Evolutionary conservation across 1,139 yeast genomes (phyloP).

Genomic region (Yarrowia galli): DNA sequence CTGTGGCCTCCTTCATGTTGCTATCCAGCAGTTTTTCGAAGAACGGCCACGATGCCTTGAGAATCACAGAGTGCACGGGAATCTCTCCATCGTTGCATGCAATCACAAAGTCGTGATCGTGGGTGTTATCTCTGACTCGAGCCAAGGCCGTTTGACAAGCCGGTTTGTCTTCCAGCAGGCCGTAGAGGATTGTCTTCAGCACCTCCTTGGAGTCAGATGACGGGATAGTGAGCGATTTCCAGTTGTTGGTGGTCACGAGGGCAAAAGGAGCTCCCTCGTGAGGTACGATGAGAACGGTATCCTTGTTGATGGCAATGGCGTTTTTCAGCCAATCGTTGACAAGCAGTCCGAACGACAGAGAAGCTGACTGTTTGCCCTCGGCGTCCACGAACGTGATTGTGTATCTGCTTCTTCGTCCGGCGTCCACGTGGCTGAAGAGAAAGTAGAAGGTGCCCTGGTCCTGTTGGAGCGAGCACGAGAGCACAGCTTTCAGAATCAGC

Average conservation of each 20-base stretch:
- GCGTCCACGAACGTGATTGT: neutral
- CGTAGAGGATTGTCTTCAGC: neutral
- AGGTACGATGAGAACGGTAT: neutral
- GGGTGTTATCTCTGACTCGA: neutral
- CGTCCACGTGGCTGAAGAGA: neutral
- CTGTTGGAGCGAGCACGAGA: neutral
- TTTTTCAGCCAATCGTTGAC: neutral
- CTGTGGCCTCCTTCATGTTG: neutral
- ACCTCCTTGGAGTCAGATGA: neutral
- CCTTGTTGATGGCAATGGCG: neutral
- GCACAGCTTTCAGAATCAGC: neutral
- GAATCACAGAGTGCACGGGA: neutral
- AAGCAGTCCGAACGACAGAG: neutral
- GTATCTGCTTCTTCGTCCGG: neutral
- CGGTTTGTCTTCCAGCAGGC: neutral
- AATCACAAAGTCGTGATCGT: neutral
- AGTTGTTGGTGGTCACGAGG: neutral
- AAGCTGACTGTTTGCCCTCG: neutral
- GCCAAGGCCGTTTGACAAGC: neutral
- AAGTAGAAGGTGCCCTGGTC: conserved; percentile 6
- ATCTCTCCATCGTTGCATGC: neutral
- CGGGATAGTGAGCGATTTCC: neutral
- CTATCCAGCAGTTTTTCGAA: neutral
- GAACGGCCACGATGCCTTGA: neutral
- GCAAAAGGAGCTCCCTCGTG: neutral